These are phyloP conservation scores for Phytomonas sp. DNA, from an alignment of 208 protist species.

Conservation along the genomic window DNA sequence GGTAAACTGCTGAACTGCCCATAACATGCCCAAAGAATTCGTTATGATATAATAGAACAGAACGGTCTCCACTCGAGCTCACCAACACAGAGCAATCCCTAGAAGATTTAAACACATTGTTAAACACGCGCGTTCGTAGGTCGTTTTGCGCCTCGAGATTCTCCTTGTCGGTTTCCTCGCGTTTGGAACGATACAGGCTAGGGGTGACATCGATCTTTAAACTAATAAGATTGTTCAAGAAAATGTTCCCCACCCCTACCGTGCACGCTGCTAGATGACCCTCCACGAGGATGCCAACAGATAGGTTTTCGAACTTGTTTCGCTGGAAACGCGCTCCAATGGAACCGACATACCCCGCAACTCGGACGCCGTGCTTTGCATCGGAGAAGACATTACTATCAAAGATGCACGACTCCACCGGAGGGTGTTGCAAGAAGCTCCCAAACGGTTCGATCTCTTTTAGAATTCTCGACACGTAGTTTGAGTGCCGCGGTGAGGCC, in stretches of 20 bases:
- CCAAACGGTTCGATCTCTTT: constrained; percentile 41
- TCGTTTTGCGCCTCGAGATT: background rate
- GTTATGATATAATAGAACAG: constrained; percentile 43
- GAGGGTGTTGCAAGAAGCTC: constrained; percentile 36
- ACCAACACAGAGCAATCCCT: constrained; percentile 34
- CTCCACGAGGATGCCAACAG: constrained; percentile 39
- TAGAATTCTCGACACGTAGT: constrained; percentile 56
- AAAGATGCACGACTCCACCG: constrained; percentile 54
- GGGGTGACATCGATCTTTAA: constrained; percentile 24
- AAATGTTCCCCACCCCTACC: constrained; percentile 59
- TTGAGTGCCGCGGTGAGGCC: constrained; percentile 23
- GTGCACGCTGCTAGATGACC: constrained; percentile 63
- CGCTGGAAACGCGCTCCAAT: constrained; percentile 31
- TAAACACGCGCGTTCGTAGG: constrained; percentile 41
- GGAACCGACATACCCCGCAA: constrained; percentile 45
- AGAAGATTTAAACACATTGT: constrained; percentile 43
- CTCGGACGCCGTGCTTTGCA: constrained; percentile 27
- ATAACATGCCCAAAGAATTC: constrained; percentile 37
- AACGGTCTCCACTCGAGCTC: constrained; percentile 15
- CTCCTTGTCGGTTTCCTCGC: background rate
- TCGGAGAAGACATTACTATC: constrained; percentile 61
- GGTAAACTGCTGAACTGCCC: constrained; percentile 36
- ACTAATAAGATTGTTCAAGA: constrained; percentile 41
- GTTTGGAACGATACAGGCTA: background rate
- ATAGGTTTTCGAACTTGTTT: constrained; percentile 58